These are phyloP conservation scores for Pelargonium citronellum DNA, from an alignment of 441 rosid genomes.

Conservation along the genomic window DNA sequence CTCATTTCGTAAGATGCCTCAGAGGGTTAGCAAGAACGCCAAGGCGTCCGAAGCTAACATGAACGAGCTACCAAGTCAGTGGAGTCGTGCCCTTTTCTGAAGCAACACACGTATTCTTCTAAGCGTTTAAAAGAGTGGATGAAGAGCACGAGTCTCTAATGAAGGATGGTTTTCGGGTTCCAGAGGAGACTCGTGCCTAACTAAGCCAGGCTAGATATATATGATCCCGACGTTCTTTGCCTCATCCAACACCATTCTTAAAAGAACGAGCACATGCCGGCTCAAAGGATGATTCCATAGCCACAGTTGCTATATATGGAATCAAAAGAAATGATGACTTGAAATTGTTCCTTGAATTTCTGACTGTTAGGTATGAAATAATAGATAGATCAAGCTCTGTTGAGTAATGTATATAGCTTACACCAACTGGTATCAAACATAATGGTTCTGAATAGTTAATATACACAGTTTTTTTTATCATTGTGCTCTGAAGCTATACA, in stretches of 20 bases:
- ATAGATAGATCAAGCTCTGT: neutral
- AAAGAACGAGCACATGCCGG: neutral
- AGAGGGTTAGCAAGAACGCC: neutral
- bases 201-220: neutral
- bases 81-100: neutral
- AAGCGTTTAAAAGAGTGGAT: neutral
- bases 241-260: neutral
- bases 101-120: neutral
- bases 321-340: conserved; percentile 2
- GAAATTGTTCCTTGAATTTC: too few relatives aligned
- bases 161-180: neutral
- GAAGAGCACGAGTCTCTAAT: neutral
- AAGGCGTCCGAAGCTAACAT: neutral
- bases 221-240: neutral
- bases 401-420: conserved; percentile 5
- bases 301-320: neutral
- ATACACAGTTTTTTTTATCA: too few relatives aligned
- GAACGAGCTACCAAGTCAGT: neutral
- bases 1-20: neutral
- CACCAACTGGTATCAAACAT: conserved; percentile 1
- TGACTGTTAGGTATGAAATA: neutral
- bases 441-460: too few relatives aligned
- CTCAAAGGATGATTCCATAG: neutral
- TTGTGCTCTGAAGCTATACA: too few relatives aligned
- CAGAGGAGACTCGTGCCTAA: neutral